Evolutionary conservation across 2,329 filamentous ascomycete species (phyloP).

Genomic region (Drechslerella stenobrocha): DNA sequence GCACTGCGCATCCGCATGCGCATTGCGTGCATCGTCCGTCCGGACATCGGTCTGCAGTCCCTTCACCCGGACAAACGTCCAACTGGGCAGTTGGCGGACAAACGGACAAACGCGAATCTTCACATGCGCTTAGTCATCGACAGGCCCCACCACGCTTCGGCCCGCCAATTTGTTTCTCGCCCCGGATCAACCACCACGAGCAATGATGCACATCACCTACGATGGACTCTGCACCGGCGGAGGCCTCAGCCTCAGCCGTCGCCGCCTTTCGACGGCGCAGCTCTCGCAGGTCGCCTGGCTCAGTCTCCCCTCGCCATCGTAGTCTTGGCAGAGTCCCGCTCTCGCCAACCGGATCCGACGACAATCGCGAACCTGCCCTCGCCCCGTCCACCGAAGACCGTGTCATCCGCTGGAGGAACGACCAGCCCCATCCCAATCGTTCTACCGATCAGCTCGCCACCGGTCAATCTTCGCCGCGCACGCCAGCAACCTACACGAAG

Average conservation of each 20-base stretch:
- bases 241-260: constrained; percentile 37
- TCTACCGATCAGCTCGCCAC: constrained; percentile 20
- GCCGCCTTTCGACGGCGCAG: constrained; percentile 38
- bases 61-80: no score
- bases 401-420: constrained; percentile 17
- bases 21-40: constrained; percentile 4
- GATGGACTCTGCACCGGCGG: constrained; percentile 47
- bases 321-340: background rate
- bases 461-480: constrained; percentile 35
- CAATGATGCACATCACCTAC: constrained; percentile 11
- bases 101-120: no score
- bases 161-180: background rate
- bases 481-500: constrained; percentile 34
- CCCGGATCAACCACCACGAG: background rate
- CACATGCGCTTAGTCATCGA: background rate
- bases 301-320: constrained; percentile 22
- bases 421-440: constrained; percentile 15
- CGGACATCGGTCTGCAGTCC: no score
- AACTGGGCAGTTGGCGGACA: no score
- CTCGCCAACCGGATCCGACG: constrained; percentile 11
- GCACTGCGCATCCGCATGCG: no score
- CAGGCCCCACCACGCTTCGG: background rate
- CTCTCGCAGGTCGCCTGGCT: constrained; percentile 19
- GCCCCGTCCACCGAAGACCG: constrained; percentile 11
- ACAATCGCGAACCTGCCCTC: background rate